Conservation (phyloP, 2,329 filamentous ascomycete genomes). For the Cucurbitaria berberidis region DNA sequence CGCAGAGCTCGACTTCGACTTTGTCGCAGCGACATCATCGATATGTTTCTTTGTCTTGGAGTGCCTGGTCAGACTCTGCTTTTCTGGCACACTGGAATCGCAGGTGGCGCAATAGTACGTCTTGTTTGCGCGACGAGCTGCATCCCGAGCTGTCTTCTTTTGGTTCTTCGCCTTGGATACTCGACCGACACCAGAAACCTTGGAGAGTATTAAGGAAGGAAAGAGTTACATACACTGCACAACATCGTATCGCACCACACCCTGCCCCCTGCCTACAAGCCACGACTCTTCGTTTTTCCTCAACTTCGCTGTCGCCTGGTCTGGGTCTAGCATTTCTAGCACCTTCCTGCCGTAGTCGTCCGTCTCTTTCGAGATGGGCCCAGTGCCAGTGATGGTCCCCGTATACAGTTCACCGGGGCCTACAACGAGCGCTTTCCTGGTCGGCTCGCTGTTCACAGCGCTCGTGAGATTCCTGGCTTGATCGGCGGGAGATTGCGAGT, state of each 20-base stretch:
- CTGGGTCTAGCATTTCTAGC: constrained; percentile 93
- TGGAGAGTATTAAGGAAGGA: background rate
- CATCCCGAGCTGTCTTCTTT: no score
- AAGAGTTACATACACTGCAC: constrained; percentile 64
- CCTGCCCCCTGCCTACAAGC: constrained; percentile 83
- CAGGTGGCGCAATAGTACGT: no score
- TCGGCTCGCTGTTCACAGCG: constrained; percentile 56
- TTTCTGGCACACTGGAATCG: no score
- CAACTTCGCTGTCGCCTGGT: constrained; percentile 89
- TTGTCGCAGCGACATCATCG: no score
- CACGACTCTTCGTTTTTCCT: constrained; percentile 91
- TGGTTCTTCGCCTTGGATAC: no score
- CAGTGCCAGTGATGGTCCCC: constrained; percentile 82
- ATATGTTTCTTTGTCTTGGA: no score
- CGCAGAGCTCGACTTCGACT: no score
- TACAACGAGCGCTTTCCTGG: constrained; percentile 76
- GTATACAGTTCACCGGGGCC: constrained; percentile 91
- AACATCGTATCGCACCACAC: constrained; percentile 92
- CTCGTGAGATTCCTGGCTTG: constrained; percentile 45
- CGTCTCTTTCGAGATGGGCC: constrained; percentile 85
- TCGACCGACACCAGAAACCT: no score
- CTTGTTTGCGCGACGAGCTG: no score
- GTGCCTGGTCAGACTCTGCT: no score
- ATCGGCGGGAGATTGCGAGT: constrained; percentile 24
- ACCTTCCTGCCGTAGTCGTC: constrained; percentile 84